Percentiles rank a stretch among this genome's conserved stretches.
Evolutionary conservation across 257 asterid species (phyloP).

Genomic region (Salvia miltiorrhiza): DNA sequence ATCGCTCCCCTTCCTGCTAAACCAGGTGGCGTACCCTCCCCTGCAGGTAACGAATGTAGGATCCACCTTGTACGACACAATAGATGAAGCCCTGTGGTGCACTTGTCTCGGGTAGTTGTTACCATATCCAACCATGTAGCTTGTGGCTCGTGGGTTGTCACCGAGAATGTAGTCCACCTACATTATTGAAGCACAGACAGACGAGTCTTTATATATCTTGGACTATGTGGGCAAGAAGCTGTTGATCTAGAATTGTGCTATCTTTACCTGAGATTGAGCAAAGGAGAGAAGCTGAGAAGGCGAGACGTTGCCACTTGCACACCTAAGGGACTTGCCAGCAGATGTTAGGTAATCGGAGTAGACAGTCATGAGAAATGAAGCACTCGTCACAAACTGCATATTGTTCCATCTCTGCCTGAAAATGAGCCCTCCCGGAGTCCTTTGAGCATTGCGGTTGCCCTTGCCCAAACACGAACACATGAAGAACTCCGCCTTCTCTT

Average conservation of each 20-base stretch:
- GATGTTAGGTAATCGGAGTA: slow-evolving; percentile 87
- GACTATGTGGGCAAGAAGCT: neutral
- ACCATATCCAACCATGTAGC: slow-evolving; percentile 99
- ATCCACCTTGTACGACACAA: slow-evolving; percentile 73
- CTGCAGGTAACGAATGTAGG: slow-evolving; percentile 76
- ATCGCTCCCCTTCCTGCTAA: slow-evolving; percentile 63
- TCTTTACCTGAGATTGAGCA: slow-evolving; percentile 82
- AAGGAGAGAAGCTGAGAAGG: slow-evolving; percentile 73
- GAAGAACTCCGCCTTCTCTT: slow-evolving; percentile 81
- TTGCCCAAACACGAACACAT: slow-evolving; percentile 95
- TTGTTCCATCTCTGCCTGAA: slow-evolving; percentile 96
- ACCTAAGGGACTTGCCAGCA: slow-evolving; percentile 66
- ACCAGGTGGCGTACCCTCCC: slow-evolving; percentile 98
- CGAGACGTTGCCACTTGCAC: slow-evolving; percentile 52
- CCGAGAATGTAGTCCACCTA: slow-evolving; percentile 97
- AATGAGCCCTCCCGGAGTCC: slow-evolving; percentile 89
- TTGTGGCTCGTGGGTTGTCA: slow-evolving; percentile 96
- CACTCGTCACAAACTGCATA: slow-evolving; percentile 93
- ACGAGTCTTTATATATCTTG: neutral
- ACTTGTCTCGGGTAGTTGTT: slow-evolving; percentile 83
- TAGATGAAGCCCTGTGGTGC: slow-evolving; percentile 94
- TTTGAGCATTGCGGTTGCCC: slow-evolving; percentile 70
- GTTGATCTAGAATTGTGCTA: neutral
- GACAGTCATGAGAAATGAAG: slow-evolving; percentile 79
- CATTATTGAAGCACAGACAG: neutral